Evolutionary conservation across 2,329 filamentous ascomycete species (phyloP), one percentile per base, ranked within the genome.

Genomic region (Diaporthe sp.): DNA sequence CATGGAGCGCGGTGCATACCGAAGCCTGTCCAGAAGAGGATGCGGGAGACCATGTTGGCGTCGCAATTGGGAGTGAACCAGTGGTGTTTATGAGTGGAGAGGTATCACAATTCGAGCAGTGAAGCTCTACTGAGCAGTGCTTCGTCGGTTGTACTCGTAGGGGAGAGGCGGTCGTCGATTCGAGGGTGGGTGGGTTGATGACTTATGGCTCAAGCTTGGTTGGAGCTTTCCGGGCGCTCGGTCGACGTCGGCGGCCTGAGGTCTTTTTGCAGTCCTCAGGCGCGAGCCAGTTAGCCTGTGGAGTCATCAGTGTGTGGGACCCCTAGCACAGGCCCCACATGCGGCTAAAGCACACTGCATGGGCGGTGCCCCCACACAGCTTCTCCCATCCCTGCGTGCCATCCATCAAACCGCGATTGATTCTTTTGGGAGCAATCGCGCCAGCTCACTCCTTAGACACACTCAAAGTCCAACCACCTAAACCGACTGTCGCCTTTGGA

Each of bases 11-110:
- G 62, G 78, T 76, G 88, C 90, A 82, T 92, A 98, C 96, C 96
- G 91, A 98, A 98, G 89, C 94, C 94, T 86, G 91, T 90, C 94
- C 94, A 96, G 90, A 96, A 95, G 84, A 95, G 87, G 84, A 95
- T 88, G 83, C 91, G 89, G 86, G 87, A 85, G 78, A 91, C 89
- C 90, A 92, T 92, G 80, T 80, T 88, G 84, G 62, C 57, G 65
- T 60, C 62, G 70, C 62, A 65, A 71, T 71, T 71, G 73, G 39
- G n/a, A 22, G 42, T 1, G 49, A 39, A 58, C 57, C 39, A 42
- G 62, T 57, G 67, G 71, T 31, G 49, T 44, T 5, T 34, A 42
- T 65, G 77, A 72, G 46, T 80, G 68, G 71, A 62, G 19, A 67
- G n/a, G 53, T 72, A 44, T 61, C 15, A 67, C 34, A 49, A 37